These are phyloP conservation scores for Pythium coloratum DNA, from an alignment of 352 stramenopile species.

Conservation along the genomic window DNA sequence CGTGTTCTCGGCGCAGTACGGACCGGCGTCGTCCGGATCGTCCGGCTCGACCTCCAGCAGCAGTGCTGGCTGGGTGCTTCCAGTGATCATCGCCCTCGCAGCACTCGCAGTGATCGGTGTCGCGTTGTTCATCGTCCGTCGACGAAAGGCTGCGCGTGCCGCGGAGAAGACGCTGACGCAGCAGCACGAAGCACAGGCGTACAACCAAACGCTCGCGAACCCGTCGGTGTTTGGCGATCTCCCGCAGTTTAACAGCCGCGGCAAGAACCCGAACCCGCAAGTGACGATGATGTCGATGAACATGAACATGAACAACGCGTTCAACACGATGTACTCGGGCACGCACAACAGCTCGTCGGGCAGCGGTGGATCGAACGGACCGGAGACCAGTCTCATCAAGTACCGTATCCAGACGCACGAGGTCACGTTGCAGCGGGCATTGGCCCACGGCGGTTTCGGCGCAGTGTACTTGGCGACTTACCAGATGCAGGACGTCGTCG, in stretches of 20 bases:
- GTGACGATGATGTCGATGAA: conserved; percentile 28
- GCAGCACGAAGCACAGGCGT: not conserved
- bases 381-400: conserved; percentile 66
- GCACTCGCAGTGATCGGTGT: conserved; percentile 42
- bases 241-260: conserved; percentile 20
- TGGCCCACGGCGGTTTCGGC: conserved; percentile 78
- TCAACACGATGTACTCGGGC: conserved; percentile 39
- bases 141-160: conserved; percentile 28
- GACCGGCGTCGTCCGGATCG: conserved; percentile 1
- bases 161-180: conserved; percentile 3
- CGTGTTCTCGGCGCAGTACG: conserved; percentile 54
- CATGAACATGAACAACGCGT: conserved; percentile 46
- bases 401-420: conserved; percentile 73
- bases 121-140: conserved; percentile 49
- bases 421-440: conserved; percentile 55
- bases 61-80: conserved; percentile 40
- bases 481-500: conserved; percentile 55
- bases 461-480: conserved; percentile 71
- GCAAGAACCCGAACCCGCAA: conserved; percentile 17
- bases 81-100: conserved; percentile 50
- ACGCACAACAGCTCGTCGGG: conserved; percentile 46
- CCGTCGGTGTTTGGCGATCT: conserved; percentile 55
- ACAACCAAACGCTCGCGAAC: conserved; percentile 27
- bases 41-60: conserved; percentile 9
- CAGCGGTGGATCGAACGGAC: conserved; percentile 35